Conservation (phyloP, 1,284 basidiomycete species). For the Cystobasidium slooffiae region DNA sequence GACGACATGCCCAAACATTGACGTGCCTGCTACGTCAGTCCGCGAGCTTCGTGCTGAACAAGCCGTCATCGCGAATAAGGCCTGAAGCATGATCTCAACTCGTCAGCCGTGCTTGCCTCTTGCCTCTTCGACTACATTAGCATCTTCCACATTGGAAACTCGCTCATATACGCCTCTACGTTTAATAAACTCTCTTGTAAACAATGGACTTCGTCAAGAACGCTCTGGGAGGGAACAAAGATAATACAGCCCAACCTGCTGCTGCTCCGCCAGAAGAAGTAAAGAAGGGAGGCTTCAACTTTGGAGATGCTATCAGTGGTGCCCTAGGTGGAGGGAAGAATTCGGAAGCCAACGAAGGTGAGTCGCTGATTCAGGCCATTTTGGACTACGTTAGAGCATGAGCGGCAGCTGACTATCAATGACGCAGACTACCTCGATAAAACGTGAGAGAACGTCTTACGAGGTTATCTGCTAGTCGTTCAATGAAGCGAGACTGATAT, state of each 20-base stretch:
- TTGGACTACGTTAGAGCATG: too few species aligned
- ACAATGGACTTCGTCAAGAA: constrained; percentile 32
- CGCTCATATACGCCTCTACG: neutral
- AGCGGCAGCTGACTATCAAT: too few species aligned
- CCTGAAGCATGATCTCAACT: too few species aligned
- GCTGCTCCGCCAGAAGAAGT: neutral
- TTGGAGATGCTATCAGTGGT: constrained; percentile 44
- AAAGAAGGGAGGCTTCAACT: constrained; percentile 19
- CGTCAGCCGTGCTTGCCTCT: too few species aligned
- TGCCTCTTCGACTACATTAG: neutral
- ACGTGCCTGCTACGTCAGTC: constrained; percentile 1
- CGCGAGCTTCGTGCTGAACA: neutral
- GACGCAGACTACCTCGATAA: constrained; percentile 34
- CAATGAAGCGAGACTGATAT: too few species aligned
- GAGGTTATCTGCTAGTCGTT: too few species aligned
- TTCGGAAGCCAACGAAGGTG: constrained; percentile 48
- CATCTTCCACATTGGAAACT: neutral
- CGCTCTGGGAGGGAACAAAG: constrained; percentile 7
- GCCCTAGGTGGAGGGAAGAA: constrained; percentile 45
- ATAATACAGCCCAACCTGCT: neutral
- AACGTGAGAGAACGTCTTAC: too few species aligned
- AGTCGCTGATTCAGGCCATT: too few species aligned
- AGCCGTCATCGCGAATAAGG: neutral
- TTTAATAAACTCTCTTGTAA: neutral
- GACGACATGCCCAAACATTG: neutral